Base-by-base conservation (phyloP, 2,329 filamentous ascomycete genomes). In the Trichoderma cornu-damae region DNA sequence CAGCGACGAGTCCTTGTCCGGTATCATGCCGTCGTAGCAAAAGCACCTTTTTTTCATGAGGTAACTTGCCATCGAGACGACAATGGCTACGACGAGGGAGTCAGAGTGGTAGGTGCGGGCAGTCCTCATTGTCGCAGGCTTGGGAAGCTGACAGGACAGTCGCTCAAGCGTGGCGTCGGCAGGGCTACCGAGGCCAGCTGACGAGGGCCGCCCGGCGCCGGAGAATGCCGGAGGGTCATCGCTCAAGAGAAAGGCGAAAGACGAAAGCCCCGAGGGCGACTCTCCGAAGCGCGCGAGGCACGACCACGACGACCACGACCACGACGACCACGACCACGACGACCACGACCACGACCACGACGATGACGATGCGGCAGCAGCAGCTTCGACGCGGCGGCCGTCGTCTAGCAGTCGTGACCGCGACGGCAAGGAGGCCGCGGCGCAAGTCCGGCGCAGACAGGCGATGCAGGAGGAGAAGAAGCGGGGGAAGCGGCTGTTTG, bases 401-500 rank as follows among this genome's bases (percentile, higher is more conserved):
- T 58, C 60, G 1, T 55, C 51, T 11, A 48, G 12, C 9, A 48
- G 12, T 14, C 24, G 18, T 32, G 28, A 26, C 28, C 40, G 32
- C 42, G 42, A 30, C 28, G 18, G 34, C 53, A 14, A 53, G 40
- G 11, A 47, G 40, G 12, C 44, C 5, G 14, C 14, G 14, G 9
- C 34, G 16, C 38, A 12, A 11, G 65, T 68, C 55, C 61, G 66
- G 54, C 62, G 62, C 38, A 63, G 54, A 40, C 57, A 62, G 6
- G 68, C 67, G 37, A 67, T 65, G 6, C 70, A 85, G 58, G 88
- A 95, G 66, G 93, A 97, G 69, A 90, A 86, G 71, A 90, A 89
- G 69, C 87, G 93, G 35, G 89, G 89, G 20, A 87, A 89, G 71
- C 83, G 93, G 53, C 78, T 97, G 60, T 96, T 96, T 68, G 92